Conservation (phyloP, 805 yeast genomes). For the Candida andamanensis region DNA sequence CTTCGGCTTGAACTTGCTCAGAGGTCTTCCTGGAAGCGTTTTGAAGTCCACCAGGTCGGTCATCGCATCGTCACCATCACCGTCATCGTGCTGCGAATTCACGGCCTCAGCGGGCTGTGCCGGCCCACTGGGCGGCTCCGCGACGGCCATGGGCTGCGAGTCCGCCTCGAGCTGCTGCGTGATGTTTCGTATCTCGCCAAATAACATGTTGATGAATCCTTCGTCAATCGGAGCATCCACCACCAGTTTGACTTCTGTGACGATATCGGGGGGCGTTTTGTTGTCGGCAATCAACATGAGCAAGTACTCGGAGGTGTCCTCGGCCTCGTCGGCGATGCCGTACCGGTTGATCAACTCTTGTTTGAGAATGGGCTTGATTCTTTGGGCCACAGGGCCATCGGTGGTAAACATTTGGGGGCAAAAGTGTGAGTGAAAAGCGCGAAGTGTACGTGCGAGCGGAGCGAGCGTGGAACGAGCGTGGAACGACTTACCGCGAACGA, state of each 20-base stretch:
- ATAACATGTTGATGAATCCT: slow-evolving; percentile 52
- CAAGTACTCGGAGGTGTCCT: slow-evolving; percentile 68
- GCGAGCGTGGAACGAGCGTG: too few relatives aligned
- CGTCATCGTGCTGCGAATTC: too few relatives aligned
- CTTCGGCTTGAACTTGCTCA: slow-evolving; percentile 2
- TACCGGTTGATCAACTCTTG: slow-evolving; percentile 32
- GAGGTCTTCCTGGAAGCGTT: slow-evolving; percentile 8
- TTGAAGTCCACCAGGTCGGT: slow-evolving; percentile 12
- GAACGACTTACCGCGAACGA: too few relatives aligned
- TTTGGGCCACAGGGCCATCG: slow-evolving; percentile 34
- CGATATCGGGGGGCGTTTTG: slow-evolving; percentile 55
- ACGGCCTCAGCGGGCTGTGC: slow-evolving; percentile 4
- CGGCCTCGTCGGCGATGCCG: slow-evolving; percentile 36
- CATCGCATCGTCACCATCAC: slow-evolving; percentile 7
- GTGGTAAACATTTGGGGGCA: slow-evolving; percentile 38
- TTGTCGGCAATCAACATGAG: slow-evolving; percentile 67
- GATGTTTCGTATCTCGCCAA: slow-evolving; percentile 48
- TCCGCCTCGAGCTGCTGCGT: slow-evolving; percentile 13
- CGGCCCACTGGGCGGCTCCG: slow-evolving; percentile 3
- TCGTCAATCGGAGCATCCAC: slow-evolving; percentile 59
- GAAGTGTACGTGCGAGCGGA: too few relatives aligned
- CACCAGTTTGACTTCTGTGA: slow-evolving; percentile 53
- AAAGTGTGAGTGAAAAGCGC: too few relatives aligned
- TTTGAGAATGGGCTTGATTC: slow-evolving; percentile 29
- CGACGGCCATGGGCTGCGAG: slow-evolving; percentile 5